phyloP scores from a whole-genome alignment of 345 rosid genomes.

The thale cress (Arabidopsis thaliana) region DNA sequence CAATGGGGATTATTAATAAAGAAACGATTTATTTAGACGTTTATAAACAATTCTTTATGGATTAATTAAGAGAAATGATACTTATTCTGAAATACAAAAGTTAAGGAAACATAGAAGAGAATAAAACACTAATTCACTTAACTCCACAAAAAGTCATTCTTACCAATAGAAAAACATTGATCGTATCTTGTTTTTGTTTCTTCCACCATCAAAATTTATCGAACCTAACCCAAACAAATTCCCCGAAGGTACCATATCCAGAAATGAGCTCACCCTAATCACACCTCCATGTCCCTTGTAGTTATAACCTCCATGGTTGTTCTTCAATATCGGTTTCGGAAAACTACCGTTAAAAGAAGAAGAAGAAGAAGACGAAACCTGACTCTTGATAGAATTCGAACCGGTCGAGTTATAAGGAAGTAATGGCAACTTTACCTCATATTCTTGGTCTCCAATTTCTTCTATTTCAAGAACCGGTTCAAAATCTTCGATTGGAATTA shows the following conservation, averaged over 20 bases:
- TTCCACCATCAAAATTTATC: slow-evolving; percentile 50
- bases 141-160: neutral
- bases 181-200: slow-evolving; percentile 60
- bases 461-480: slow-evolving; percentile 9
- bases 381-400: slow-evolving; percentile 33
- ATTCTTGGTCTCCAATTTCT: slow-evolving; percentile 16
- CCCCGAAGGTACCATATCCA: slow-evolving; percentile 66
- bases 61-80: neutral
- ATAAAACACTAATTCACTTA: neutral
- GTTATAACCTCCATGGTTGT: slow-evolving; percentile 26
- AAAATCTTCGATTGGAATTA: neutral
- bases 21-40: slow-evolving; percentile 9
- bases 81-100: neutral
- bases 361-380: slow-evolving; percentile 5
- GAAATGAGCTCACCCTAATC: slow-evolving; percentile 56
- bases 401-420: slow-evolving; percentile 60
- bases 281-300: slow-evolving; percentile 46
- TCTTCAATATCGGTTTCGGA: slow-evolving; percentile 67
- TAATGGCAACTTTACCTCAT: slow-evolving; percentile 49
- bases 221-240: slow-evolving; percentile 66
- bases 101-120: neutral
- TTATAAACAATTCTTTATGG: neutral
- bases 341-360: slow-evolving; percentile 21
- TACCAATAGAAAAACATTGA: slow-evolving; percentile 32
- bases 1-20: neutral